Evolutionary conservation across 208 protist genomes (phyloP).

Genomic region (Leishmania mexicana): DNA sequence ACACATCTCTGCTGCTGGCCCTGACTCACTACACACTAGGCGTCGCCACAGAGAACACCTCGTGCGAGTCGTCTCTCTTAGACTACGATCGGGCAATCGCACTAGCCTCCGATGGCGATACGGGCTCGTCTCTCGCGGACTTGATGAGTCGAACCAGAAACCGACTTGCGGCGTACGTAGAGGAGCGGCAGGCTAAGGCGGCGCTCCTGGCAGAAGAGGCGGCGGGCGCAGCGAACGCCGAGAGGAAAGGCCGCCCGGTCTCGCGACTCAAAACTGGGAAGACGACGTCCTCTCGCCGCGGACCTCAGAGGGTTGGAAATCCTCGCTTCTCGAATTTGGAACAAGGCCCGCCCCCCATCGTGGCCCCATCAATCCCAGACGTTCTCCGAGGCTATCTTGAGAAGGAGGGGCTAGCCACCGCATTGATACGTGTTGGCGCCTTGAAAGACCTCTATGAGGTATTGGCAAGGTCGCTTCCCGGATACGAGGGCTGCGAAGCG

Average conservation of each 20-base stretch:
- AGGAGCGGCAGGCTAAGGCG: conserved; percentile 17
- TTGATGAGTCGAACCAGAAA: conserved; percentile 17
- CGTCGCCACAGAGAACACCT: conserved; percentile 12
- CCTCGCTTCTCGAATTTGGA: conserved; percentile 13
- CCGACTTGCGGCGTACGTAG: conserved; percentile 16
- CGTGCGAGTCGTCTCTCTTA: conserved; percentile 22
- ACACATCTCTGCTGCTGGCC: conserved; percentile 14
- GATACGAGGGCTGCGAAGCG: neutral
- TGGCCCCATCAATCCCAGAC: conserved; percentile 27
- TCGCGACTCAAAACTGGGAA: conserved; percentile 3
- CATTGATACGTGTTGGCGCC: conserved; percentile 11
- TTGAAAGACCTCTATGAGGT: conserved; percentile 6
- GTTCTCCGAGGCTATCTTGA: conserved; percentile 27
- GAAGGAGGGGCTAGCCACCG: conserved; percentile 23
- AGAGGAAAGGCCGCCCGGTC: conserved; percentile 7
- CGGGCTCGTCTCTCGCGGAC: neutral
- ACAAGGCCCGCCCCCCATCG: neutral
- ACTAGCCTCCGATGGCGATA: neutral
- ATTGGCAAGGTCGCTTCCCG: conserved; percentile 8
- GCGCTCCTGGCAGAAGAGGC: conserved; percentile 15
- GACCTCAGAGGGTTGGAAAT: conserved; percentile 9
- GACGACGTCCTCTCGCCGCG: conserved; percentile 11
- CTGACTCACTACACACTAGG: conserved; percentile 23
- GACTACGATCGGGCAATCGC: conserved; percentile 25
- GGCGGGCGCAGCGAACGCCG: conserved; percentile 4